Base-by-base conservation (phyloP, 257 asterid genomes). In the Gentiana macrophylla region DNA sequence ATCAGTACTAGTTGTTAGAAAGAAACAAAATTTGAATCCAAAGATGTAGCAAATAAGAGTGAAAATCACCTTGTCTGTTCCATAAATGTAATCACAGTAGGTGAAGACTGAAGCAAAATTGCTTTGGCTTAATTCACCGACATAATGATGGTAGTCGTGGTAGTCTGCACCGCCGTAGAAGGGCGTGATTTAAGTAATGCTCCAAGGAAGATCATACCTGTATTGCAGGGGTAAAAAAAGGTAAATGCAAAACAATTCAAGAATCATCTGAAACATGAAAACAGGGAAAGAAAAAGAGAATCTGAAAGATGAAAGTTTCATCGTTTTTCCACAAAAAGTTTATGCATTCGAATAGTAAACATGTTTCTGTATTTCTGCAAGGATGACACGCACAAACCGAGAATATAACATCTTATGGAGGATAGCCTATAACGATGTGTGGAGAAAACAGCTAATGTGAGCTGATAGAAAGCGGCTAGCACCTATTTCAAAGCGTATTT, bases 81-180 rank as follows among this genome's bases (percentile, higher is more conserved):
- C 97, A 66, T 92, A 92, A 49, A 92, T 77, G 73, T 75, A 92
- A 74, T 92, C 99, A 9, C 99, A 92, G 48, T 92, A 92, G 54
- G 99, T 92, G 78, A 92, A 92, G 34, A 92, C 99, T 24, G 99
- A 88, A 59, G 99, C 95, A 67, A 92, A 92, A 71, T 92, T 92
- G 73, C 99, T 92, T 68, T 92, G 97, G 73, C 99, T 92, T 70
- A 70, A 82, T 57, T 94, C 95, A 48, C 99, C 99, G 44, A 92
- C 99, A 50, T 92, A 92, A 63, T 92, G 99, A 69, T 92, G 99
- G 80, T 88, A 92, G 75, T 92, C 99, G 58, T 92, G 99, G 76
- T 92, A 83, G 66, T 92, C 97, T 15, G 99, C 70, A 52, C 99
- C 99, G 62, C 99, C 97, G 50, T 92, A 92, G 74, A 92, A 92